phyloP scores from a whole-genome alignment of 768 basidiomycete genomes.

The Naganishia vishniacii region DNA sequence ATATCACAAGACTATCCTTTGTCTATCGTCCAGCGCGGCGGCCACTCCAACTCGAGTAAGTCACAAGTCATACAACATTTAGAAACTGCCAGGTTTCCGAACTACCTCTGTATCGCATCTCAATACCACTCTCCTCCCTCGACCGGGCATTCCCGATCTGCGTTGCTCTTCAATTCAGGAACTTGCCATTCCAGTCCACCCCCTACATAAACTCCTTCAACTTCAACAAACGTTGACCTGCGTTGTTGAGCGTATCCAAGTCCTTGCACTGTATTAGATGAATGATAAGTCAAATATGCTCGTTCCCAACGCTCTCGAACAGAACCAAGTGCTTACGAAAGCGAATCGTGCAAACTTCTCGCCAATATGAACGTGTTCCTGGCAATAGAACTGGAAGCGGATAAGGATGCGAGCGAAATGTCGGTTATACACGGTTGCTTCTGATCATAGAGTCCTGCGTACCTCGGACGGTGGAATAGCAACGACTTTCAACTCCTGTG shows the following conservation, averaged over 20 bases:
- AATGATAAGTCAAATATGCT: too few species aligned
- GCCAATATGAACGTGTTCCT: constrained; percentile 76
- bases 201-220: constrained; percentile 61
- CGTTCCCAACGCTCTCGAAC: too few species aligned
- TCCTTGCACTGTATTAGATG: constrained; percentile 75
- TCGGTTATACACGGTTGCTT: background rate
- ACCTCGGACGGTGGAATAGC: constrained; percentile 94
- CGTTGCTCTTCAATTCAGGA: too few species aligned
- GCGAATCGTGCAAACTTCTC: constrained; percentile 83
- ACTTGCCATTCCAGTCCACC: background rate
- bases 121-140: too few species aligned
- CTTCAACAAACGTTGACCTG: constrained; percentile 72
- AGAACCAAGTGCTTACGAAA: constrained; percentile 41
- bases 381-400: constrained; percentile 72
- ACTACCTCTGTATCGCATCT: too few species aligned
- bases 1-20: too few species aligned
- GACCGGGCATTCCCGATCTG: too few species aligned
- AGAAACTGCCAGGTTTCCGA: too few species aligned
- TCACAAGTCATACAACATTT: too few species aligned
- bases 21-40: too few species aligned
- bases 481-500: constrained; percentile 80
- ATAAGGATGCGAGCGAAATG: background rate
- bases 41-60: too few species aligned
- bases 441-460: constrained; percentile 35
- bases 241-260: constrained; percentile 68